Base-by-base conservation (phyloP, 805 yeast genomes). In the Starmerella sirachaensis region DNA sequence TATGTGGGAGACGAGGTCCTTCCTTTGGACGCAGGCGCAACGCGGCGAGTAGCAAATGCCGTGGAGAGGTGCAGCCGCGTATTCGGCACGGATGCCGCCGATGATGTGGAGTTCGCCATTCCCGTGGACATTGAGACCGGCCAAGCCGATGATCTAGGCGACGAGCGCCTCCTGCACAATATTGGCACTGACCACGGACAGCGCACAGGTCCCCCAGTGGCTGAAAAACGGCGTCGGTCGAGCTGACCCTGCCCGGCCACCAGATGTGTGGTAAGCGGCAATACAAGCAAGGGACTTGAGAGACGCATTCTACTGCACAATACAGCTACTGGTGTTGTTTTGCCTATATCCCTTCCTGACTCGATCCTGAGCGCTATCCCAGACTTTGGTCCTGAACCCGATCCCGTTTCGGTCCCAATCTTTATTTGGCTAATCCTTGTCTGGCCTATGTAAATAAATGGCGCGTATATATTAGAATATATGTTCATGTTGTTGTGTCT, bases 71-170 rank as follows among this genome's bases (percentile, higher is more conserved):
- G 46, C 33, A n/a, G n/a, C 26, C 19, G 11, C 6, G 28, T 39
- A 13, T 33, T 29, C 18, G 39, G 24, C 9, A 18, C 19, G 8
- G n/a, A 11, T 17, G 31, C 18, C 3, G 16, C 3, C 1, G 41
- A 40, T 26, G 25, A 32, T 7, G 20, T 42, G 14, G 46, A 45
- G 18, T 18, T 42, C 5, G 48, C 48, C 11, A 35, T 35, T 18
- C 43, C 48, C 2, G 14, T 22, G 13, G 48, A 45, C n/a, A 41
- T 23, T 38, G 48, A 45, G 18, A 24, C 40, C 6, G 48, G 48
- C 24, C 37, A 29, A 10, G 48, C 48, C 16, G 48, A 45, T 26
- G 48, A 45, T 18, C 23, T 45, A 7, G 48, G 48, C 14, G 40
- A 32, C 19, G 37, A 31, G 18, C 24, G 16, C 18, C 36, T 42